These are phyloP conservation scores for Clitopilus passeckerianus DNA, from an alignment of 768 basidiomycete genomes.

Conservation along the genomic window DNA sequence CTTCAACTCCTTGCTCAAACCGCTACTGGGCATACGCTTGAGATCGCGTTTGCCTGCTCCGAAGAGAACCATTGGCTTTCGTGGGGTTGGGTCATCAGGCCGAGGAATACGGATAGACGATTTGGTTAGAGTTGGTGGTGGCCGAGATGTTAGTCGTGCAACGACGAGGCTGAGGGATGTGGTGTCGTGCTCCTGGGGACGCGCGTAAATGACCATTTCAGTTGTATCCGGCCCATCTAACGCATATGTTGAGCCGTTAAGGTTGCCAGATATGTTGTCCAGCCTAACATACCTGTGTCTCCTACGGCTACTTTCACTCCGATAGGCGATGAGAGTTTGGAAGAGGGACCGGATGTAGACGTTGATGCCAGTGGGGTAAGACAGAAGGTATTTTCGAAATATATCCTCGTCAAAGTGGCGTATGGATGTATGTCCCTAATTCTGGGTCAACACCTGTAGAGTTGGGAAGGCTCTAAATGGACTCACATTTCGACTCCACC, in stretches of 20 bases:
- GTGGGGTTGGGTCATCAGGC: slow-evolving; percentile 78
- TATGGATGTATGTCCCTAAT: slow-evolving; percentile 66
- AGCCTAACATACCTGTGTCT: slow-evolving; percentile 50
- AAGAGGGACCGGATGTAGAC: slow-evolving; percentile 13
- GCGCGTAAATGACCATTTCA: slow-evolving; percentile 53
- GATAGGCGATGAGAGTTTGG: slow-evolving; percentile 31
- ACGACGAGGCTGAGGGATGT: slow-evolving; percentile 47
- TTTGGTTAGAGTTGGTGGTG: slow-evolving; percentile 24
- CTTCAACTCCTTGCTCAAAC: slow-evolving; percentile 11
- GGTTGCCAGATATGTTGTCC: neutral
- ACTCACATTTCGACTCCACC: slow-evolving; percentile 39
- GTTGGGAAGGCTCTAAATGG: neutral
- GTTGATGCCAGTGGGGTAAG: slow-evolving; percentile 31
- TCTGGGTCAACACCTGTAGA: neutral
- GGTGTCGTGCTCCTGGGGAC: slow-evolving; percentile 10
- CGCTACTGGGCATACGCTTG: slow-evolving; percentile 25
- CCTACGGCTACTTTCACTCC: slow-evolving; percentile 70
- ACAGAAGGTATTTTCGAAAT: slow-evolving; percentile 71
- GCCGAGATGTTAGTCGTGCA: slow-evolving; percentile 46
- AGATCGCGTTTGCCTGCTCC: slow-evolving; percentile 16
- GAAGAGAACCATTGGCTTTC: slow-evolving; percentile 50
- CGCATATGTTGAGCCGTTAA: neutral
- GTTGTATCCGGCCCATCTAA: slow-evolving; percentile 68
- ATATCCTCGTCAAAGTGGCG: slow-evolving; percentile 55
- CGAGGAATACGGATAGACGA: slow-evolving; percentile 41